Conservation (phyloP, 352 stramenopile species). For the Phytopythium mirpurense region DNA sequence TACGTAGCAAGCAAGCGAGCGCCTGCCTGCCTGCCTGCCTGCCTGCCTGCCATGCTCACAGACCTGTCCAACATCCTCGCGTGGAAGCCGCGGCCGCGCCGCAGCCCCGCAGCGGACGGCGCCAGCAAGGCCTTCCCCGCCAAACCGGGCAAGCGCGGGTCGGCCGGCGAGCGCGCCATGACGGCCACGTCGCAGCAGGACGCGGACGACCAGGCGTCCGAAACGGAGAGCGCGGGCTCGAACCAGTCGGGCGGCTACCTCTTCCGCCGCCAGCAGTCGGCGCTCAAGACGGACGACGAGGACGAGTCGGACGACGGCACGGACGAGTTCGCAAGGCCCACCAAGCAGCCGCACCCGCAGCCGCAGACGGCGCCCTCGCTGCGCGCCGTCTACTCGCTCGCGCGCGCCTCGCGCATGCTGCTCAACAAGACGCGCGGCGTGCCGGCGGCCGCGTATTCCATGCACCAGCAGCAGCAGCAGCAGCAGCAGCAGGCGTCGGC, state of each 20-base stretch:
- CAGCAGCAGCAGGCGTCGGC: slow-evolving; percentile 16
- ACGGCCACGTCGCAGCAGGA: slow-evolving; percentile 41
- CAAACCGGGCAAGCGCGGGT: neutral
- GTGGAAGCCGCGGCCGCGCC: slow-evolving; percentile 22
- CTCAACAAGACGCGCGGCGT: slow-evolving; percentile 22
- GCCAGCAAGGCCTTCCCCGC: neutral
- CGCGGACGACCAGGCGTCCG: slow-evolving; percentile 39
- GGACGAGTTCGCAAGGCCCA: neutral
- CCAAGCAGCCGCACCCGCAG: neutral
- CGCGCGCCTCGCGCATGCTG: slow-evolving; percentile 54
- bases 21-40: neutral
- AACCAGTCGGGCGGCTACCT: slow-evolving; percentile 14
- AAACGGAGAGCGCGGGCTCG: slow-evolving; percentile 55
- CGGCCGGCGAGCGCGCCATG: slow-evolving; percentile 20
- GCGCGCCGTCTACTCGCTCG: slow-evolving; percentile 48
- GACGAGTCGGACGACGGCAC: slow-evolving; percentile 12
- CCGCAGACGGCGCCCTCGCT: slow-evolving; percentile 7
- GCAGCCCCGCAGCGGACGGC: neutral
- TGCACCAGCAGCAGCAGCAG: slow-evolving; percentile 22
- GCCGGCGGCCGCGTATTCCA: slow-evolving; percentile 2
- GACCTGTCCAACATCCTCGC: slow-evolving; percentile 28
- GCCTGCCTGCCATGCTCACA: slow-evolving; percentile 19
- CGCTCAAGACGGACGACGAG: slow-evolving; percentile 24
- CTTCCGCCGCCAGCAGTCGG: slow-evolving; percentile 23
- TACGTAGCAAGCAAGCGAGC: too few species aligned